These are phyloP conservation scores for Penicillium soppii DNA, from an alignment of 495 filamentous ascomycete genomes.

Conservation along the genomic window DNA sequence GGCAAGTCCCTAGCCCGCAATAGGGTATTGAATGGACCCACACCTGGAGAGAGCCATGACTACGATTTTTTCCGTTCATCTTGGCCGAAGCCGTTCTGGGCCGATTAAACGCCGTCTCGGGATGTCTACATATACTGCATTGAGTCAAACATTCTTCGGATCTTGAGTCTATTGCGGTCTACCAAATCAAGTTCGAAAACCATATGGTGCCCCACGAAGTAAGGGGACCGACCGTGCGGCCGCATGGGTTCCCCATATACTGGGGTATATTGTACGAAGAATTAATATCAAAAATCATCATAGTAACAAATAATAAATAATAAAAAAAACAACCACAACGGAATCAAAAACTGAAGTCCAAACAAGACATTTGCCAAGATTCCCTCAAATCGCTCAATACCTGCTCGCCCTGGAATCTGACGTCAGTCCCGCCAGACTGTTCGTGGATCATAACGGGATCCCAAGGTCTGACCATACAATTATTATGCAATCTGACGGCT, in stretches of 20 bases:
- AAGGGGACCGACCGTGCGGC: slow-evolving; percentile 18
- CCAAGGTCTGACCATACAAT: slow-evolving; percentile 7
- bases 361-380: background rate
- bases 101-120: slow-evolving; percentile 19
- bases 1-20: background rate
- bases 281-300: background rate
- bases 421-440: background rate
- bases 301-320: background rate
- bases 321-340: too few relatives aligned
- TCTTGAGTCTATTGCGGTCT: background rate
- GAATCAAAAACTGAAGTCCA: background rate
- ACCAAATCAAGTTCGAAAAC: background rate
- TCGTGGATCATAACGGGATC: background rate
- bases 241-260: slow-evolving; percentile 21
- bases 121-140: slow-evolving; percentile 14
- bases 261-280: background rate
- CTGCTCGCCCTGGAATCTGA: background rate
- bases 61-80: background rate
- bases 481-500: too few relatives aligned
- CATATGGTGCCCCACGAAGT: slow-evolving; percentile 20
- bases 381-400: background rate
- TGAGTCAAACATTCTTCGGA: too few relatives aligned
- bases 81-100: slow-evolving; percentile 7
- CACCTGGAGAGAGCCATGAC: slow-evolving; percentile 2
- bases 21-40: slow-evolving; percentile 6